phyloP scores from a whole-genome alignment of 2,329 filamentous ascomycete genomes.

The Didymella keratinophila region DNA sequence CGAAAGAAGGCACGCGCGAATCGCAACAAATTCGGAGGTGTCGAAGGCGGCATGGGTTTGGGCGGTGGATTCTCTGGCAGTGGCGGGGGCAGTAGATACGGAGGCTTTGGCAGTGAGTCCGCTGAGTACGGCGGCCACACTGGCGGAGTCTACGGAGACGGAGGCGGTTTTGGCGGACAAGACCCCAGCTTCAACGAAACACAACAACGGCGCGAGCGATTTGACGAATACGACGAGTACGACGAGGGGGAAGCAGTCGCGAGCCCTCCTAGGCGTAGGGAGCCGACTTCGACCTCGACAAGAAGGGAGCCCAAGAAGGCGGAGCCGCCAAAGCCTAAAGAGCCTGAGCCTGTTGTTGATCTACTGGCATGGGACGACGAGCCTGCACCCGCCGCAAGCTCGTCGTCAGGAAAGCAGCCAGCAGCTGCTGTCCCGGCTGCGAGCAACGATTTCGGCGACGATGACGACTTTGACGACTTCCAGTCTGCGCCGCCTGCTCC shows the following conservation, averaged over 20 bases:
- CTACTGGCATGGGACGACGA: slow-evolving; percentile 91
- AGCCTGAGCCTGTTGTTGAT: slow-evolving; percentile 79
- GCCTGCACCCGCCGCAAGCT: slow-evolving; percentile 60
- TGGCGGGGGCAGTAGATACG: slow-evolving; percentile 69
- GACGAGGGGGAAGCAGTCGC: slow-evolving; percentile 72
- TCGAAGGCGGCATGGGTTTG: slow-evolving; percentile 78
- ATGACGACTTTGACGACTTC: slow-evolving; percentile 98
- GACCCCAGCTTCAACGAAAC: slow-evolving; percentile 70
- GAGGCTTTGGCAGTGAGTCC: slow-evolving; percentile 80
- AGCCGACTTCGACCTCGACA: slow-evolving; percentile 47
- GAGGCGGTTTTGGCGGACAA: slow-evolving; percentile 88
- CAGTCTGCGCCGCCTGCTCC: slow-evolving; percentile 74
- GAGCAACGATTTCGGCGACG: slow-evolving; percentile 62
- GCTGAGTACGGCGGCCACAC: slow-evolving; percentile 72
- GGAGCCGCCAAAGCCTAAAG: slow-evolving; percentile 77
- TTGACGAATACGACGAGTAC: slow-evolving; percentile 97
- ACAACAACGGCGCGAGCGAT: slow-evolving; percentile 72
- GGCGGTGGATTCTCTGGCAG: slow-evolving; percentile 62
- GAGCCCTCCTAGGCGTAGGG: slow-evolving; percentile 61
- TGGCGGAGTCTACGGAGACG: slow-evolving; percentile 88
- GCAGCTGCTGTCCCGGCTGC: slow-evolving; percentile 25
- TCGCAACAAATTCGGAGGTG: slow-evolving; percentile 93
- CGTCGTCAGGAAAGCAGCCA: slow-evolving; percentile 56
- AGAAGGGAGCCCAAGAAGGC: slow-evolving; percentile 63
- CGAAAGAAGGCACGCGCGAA: slow-evolving; percentile 89